Conservation (phyloP, 441 rosid genomes). For the Cnidoscolus chayamansa region DNA sequence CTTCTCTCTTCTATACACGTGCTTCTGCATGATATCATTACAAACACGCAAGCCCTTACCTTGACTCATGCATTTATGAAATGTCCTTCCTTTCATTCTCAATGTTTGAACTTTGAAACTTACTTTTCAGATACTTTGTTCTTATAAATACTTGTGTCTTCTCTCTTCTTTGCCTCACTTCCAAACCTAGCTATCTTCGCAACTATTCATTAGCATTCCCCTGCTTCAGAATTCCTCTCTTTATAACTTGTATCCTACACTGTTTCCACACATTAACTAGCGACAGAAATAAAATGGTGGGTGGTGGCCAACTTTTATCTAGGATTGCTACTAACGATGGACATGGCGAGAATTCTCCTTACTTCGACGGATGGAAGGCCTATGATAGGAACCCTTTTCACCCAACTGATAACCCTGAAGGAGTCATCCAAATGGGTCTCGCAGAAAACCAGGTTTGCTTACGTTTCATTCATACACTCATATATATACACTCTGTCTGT, state of each 20-base stretch:
- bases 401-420: slow-evolving; percentile 49
- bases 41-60: slow-evolving; percentile 24
- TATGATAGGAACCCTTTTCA: slow-evolving; percentile 74
- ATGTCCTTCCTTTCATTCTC: not conserved
- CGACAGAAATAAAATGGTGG: slow-evolving; percentile 6
- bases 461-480: not conserved
- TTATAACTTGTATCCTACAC: too few relatives aligned
- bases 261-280: too few relatives aligned
- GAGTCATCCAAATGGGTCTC: slow-evolving; percentile 96
- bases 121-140: not conserved
- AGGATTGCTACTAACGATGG: slow-evolving; percentile 66
- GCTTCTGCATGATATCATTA: slow-evolving; percentile 6
- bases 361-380: slow-evolving; percentile 95
- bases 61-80: not conserved
- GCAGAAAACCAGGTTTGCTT: slow-evolving; percentile 82
- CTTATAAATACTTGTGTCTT: not conserved
- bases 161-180: not conserved
- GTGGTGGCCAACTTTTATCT: slow-evolving; percentile 39
- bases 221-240: too few relatives aligned
- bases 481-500: not conserved
- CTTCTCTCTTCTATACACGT: slow-evolving; percentile 9
- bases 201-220: too few relatives aligned
- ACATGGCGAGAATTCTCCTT: slow-evolving; percentile 78
- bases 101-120: slow-evolving; percentile 9
- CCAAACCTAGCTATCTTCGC: not conserved